A percentile compares a stretch with the other conserved stretches of the same genome.
phyloP scores from a whole-genome alignment of 2,329 filamentous ascomycete genomes.

The Polytolypa hystricis region DNA sequence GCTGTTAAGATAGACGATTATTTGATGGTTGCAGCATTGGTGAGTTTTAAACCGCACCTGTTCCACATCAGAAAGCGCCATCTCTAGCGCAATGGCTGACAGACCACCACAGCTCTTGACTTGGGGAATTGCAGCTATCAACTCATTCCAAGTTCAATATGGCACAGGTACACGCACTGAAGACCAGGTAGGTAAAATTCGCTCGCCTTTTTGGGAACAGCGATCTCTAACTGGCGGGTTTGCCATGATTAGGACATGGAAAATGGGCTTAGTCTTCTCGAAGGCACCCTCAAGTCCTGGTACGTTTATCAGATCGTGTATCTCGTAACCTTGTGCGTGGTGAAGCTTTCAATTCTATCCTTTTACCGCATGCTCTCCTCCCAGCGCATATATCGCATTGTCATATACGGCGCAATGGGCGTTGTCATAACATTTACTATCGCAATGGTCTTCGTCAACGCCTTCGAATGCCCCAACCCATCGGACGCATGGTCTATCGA shows the following conservation, averaged over 20 bases:
- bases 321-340: slow-evolving; percentile 24
- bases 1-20: slow-evolving; percentile 2
- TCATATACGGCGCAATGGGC: slow-evolving; percentile 18
- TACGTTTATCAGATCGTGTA: slow-evolving; percentile 32
- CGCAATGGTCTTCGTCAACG: slow-evolving; percentile 20
- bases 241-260: no score
- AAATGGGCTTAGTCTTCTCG: no score
- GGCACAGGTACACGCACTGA: slow-evolving; percentile 1
- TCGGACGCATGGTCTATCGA: slow-evolving; percentile 5
- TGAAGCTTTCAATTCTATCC: slow-evolving; percentile 32
- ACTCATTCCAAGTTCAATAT: slow-evolving; percentile 2
- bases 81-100: no score
- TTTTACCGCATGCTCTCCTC: slow-evolving; percentile 33
- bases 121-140: slow-evolving; percentile 2
- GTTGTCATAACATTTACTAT: slow-evolving; percentile 17
- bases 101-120: neutral
- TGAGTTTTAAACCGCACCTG: neutral
- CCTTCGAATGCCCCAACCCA: slow-evolving; percentile 18
- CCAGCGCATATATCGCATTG: slow-evolving; percentile 13
- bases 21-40: slow-evolving; percentile 1
- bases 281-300: slow-evolving; percentile 3
- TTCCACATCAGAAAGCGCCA: neutral
- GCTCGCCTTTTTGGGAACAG: neutral
- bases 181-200: neutral
- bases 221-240: no score